Percentiles rank a stretch among this genome's conserved stretches.
Conservation (phyloP, 352 stramenopile species). For the Pythium dissimile region DNA sequence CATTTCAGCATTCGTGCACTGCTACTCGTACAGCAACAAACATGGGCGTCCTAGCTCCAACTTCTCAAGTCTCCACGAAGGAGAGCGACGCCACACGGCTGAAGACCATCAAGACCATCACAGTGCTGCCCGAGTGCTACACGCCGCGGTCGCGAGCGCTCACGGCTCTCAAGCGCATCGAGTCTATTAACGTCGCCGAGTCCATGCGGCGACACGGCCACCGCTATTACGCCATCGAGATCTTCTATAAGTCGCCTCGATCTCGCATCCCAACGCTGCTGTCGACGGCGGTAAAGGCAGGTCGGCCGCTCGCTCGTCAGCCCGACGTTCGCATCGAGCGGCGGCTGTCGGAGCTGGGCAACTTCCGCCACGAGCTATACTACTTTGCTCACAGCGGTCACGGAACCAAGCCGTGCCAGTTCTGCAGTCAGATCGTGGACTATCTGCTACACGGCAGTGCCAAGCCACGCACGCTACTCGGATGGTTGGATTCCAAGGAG, state of each 20-base stretch:
- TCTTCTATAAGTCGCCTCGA: conserved; percentile 13
- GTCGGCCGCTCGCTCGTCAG: background rate
- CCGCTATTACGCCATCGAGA: conserved; percentile 17
- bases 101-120: conserved; percentile 8
- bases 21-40: background rate
- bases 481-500: conserved; percentile 1
- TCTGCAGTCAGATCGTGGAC: conserved; percentile 10
- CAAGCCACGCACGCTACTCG: conserved; percentile 7
- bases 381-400: conserved; percentile 22
- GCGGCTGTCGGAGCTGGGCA: conserved; percentile 16
- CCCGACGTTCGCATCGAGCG: conserved; percentile 11
- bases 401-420: conserved; percentile 7
- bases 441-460: conserved; percentile 11
- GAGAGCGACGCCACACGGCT: conserved; percentile 7
- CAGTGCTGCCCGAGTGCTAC: conserved; percentile 16
- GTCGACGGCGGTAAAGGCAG: background rate
- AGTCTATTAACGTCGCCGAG: conserved; percentile 8
- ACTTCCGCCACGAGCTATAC: conserved; percentile 20
- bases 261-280: conserved; percentile 12
- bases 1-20: background rate
- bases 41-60: conserved; percentile 4
- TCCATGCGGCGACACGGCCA: conserved; percentile 16
- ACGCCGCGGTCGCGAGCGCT: conserved; percentile 4
- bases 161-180: conserved; percentile 16
- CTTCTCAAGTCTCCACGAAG: background rate